Conservation (phyloP, 2,329 filamentous ascomycete genomes). For the Chaetomium sp. region DNA sequence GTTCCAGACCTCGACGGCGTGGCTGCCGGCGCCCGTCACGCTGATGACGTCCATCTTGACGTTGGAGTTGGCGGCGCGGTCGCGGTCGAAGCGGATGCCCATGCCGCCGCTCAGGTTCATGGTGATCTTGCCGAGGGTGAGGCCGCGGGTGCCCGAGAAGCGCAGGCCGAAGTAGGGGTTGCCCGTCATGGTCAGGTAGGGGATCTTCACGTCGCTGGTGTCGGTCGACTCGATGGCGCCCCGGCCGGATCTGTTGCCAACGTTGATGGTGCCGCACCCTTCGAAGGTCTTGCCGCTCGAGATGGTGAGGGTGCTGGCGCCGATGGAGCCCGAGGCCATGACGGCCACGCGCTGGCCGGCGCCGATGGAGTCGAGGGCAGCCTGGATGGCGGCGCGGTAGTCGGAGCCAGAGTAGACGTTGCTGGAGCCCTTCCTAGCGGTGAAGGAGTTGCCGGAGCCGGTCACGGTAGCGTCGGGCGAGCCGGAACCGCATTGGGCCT, state of each 20-base stretch:
- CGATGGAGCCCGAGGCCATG: slow-evolving; percentile 58
- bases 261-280: slow-evolving; percentile 59
- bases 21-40: slow-evolving; percentile 56
- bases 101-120: slow-evolving; percentile 58
- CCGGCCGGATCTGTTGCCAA: slow-evolving; percentile 44
- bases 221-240: slow-evolving; percentile 58
- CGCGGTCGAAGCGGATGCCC: slow-evolving; percentile 61
- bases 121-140: slow-evolving; percentile 54
- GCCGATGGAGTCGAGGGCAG: slow-evolving; percentile 54
- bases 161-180: slow-evolving; percentile 60
- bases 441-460: slow-evolving; percentile 50
- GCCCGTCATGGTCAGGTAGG: slow-evolving; percentile 60
- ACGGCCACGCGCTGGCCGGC: slow-evolving; percentile 57
- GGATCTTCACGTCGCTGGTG: slow-evolving; percentile 54
- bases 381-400: slow-evolving; percentile 57
- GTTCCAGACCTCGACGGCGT: slow-evolving; percentile 63
- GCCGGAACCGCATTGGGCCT: slow-evolving; percentile 53
- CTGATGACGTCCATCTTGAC: slow-evolving; percentile 56
- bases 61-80: slow-evolving; percentile 53
- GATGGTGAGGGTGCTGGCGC: slow-evolving; percentile 54
- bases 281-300: slow-evolving; percentile 59
- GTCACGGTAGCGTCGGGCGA: slow-evolving; percentile 51
- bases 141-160: slow-evolving; percentile 54
- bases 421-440: slow-evolving; percentile 47
- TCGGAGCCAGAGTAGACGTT: slow-evolving; percentile 55